Conservation (phyloP, 805 yeast genomes). For the Kodamaea sagamina region DNA sequence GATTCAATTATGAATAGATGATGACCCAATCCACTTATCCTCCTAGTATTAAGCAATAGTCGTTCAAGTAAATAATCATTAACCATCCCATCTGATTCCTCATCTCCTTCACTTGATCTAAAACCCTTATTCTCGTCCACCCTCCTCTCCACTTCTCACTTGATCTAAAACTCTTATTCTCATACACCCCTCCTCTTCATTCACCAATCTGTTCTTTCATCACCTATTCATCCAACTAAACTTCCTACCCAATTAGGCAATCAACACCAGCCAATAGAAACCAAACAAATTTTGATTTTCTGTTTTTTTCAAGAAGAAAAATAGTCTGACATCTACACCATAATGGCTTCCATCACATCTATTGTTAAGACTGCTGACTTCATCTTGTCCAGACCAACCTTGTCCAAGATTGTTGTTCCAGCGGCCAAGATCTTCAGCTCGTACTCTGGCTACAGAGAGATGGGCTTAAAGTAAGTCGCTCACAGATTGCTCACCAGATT, state of each 20-base stretch:
- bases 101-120: too few relatives aligned
- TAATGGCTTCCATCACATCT: slow-evolving; percentile 63
- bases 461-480: slow-evolving; percentile 68
- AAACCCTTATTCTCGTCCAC: too few relatives aligned
- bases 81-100: too few relatives aligned
- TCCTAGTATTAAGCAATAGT: too few relatives aligned
- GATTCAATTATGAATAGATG: too few relatives aligned
- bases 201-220: too few relatives aligned
- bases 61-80: too few relatives aligned
- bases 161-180: too few relatives aligned
- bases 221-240: too few relatives aligned
- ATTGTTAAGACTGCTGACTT: slow-evolving; percentile 74
- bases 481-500: neutral
- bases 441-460: slow-evolving; percentile 88
- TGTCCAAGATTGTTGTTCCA: slow-evolving; percentile 77
- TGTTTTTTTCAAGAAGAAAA: slow-evolving; percentile 11
- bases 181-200: too few relatives aligned
- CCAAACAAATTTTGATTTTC: slow-evolving; percentile 20
- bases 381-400: slow-evolving; percentile 76
- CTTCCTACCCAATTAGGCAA: slow-evolving; percentile 29
- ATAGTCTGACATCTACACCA: slow-evolving; percentile 12
- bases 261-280: slow-evolving; percentile 31
- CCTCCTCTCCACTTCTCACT: too few relatives aligned
- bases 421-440: slow-evolving; percentile 71
- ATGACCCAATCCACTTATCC: too few relatives aligned